Conservation (phyloP, 306 rosid species). For the Astragalus glycyphyllos region DNA sequence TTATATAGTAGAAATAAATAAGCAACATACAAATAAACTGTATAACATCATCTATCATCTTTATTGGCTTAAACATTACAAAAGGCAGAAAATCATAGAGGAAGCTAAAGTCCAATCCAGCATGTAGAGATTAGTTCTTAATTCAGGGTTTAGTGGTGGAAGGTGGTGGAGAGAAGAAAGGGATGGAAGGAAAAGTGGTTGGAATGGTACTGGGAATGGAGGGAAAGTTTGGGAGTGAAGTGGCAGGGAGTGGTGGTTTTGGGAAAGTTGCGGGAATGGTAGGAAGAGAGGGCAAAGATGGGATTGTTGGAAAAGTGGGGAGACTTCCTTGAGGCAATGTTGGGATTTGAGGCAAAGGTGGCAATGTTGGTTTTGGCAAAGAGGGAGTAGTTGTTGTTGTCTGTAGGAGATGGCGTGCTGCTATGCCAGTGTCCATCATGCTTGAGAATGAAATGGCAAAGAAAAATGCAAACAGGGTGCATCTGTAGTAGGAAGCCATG, state of each 20-base stretch:
- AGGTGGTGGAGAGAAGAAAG: background rate
- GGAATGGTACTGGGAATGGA: background rate
- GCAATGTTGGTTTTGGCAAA: constrained; percentile 20
- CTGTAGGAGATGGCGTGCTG: constrained; percentile 26
- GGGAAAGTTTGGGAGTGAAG: background rate
- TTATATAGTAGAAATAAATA: too few relatives aligned
- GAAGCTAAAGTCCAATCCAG: too few relatives aligned
- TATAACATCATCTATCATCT: too few relatives aligned
- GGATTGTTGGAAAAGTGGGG: background rate
- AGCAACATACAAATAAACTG: too few relatives aligned
- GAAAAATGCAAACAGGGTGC: constrained; percentile 20
- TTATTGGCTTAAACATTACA: too few relatives aligned
- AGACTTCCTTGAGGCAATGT: background rate
- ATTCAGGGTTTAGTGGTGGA: background rate
- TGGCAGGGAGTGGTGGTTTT: background rate
- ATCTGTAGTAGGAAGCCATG: constrained; percentile 31
- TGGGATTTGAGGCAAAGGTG: too few relatives aligned
- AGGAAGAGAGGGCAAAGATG: background rate
- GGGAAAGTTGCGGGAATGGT: background rate
- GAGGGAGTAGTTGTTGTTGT: background rate
- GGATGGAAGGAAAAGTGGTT: background rate
- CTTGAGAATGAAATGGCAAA: constrained; percentile 35
- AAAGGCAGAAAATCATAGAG: too few relatives aligned
- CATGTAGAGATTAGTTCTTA: too few relatives aligned
- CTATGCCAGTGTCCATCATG: constrained; percentile 25